These are phyloP conservation scores for Phialophora tarda DNA, from an alignment of 2,329 filamentous ascomycete species.

Conservation along the genomic window DNA sequence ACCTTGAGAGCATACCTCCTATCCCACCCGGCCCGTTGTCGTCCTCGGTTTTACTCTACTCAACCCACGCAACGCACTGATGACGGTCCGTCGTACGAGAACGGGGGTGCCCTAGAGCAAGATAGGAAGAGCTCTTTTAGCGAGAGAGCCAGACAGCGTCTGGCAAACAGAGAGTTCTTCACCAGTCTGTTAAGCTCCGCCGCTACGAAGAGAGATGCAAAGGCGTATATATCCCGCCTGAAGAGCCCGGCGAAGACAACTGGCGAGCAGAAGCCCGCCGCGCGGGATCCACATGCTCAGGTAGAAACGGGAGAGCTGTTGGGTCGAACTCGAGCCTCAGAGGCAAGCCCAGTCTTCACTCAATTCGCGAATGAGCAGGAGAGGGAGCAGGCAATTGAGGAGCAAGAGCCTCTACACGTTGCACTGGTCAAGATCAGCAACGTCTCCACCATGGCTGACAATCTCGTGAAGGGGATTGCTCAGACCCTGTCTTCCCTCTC, in stretches of 20 bases:
- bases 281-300: conserved; percentile 41
- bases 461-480: conserved; percentile 74
- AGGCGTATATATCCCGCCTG: conserved; percentile 88
- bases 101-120: conserved; percentile 1
- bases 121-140: conserved; percentile 39
- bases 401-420: conserved; percentile 67
- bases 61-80: conserved; percentile 35
- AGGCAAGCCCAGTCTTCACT: conserved; percentile 65
- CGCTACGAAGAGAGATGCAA: conserved; percentile 90
- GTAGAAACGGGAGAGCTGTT: conserved; percentile 63
- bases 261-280: conserved; percentile 31
- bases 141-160: conserved; percentile 51
- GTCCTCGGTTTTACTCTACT: conserved; percentile 30
- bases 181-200: conserved; percentile 85
- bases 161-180: conserved; percentile 74
- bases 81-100: conserved; percentile 32
- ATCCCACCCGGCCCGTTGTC: conserved; percentile 13
- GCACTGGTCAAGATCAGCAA: conserved; percentile 84
- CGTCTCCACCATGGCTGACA: conserved; percentile 72
- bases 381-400: conserved; percentile 42
- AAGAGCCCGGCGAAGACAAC: conserved; percentile 50
- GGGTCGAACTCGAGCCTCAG: conserved; percentile 62
- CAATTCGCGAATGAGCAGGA: conserved; percentile 54
- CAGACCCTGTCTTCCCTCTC: conserved; percentile 83
- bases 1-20: conserved; percentile 29